A percentile compares a stretch with the other conserved stretches of the same genome.
Conservation (phyloP, 2,329 filamentous ascomycete species). For the Calonectria naviculata region DNA sequence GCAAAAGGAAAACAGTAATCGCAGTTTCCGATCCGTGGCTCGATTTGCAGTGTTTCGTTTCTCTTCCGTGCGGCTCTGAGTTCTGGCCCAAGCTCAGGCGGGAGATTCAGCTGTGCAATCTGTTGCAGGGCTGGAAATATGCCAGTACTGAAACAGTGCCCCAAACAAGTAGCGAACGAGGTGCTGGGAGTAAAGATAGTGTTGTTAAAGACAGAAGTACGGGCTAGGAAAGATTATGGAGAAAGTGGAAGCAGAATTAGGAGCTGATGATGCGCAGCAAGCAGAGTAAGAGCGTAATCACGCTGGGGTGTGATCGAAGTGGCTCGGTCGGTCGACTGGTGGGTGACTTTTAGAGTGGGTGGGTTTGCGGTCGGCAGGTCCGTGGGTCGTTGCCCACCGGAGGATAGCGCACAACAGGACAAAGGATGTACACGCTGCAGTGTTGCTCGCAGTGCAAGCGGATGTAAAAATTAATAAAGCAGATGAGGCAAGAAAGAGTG, state of each 20-base stretch:
- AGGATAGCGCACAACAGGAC: conserved; percentile 11
- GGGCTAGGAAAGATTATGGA: neutral
- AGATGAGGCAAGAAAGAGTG: neutral
- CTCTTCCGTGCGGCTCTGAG: conserved; percentile 5
- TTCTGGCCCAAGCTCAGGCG: conserved; percentile 20
- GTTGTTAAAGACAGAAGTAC: neutral
- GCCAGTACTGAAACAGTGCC: conserved; percentile 3
- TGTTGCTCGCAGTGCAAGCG: neutral
- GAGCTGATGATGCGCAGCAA: conserved; percentile 12
- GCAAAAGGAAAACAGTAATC: conserved; percentile 1
- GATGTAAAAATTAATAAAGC: conserved; percentile 12
- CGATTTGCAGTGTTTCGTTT: conserved; percentile 20
- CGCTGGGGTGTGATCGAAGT: conserved; percentile 30
- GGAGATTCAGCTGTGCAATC: conserved; percentile 18
- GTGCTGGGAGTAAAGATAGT: neutral
- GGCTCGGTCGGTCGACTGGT: conserved; percentile 38
- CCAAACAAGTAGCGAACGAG: conserved; percentile 13
- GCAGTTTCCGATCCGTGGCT: conserved; percentile 11
- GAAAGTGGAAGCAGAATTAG: conserved; percentile 7
- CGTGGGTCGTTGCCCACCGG: conserved; percentile 37
- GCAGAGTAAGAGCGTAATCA: conserved; percentile 8
- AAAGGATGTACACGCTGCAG: neutral
- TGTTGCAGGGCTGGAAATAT: conserved; percentile 12
- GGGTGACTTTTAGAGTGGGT: conserved; percentile 29
- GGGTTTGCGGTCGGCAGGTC: conserved; percentile 36